Percentiles rank a stretch among this genome's conserved stretches.
phyloP scores from a whole-genome alignment of 331 rosid genomes.

The Malus hybrid region DNA sequence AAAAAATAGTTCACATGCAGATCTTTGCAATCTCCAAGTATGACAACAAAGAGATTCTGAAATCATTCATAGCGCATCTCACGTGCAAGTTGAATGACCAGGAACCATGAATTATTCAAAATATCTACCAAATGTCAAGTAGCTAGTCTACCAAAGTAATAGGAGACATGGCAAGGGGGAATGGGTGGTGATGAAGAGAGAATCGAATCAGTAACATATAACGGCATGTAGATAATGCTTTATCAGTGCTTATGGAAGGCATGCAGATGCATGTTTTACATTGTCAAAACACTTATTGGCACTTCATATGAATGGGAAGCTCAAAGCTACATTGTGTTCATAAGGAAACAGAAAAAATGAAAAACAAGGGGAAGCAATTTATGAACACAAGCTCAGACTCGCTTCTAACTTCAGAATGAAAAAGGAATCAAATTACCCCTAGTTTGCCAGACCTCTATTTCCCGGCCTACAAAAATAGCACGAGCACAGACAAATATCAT shows the following conservation, averaged over 20 bases:
- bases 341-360: constrained; percentile 36
- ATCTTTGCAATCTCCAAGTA: no score
- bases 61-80: no score
- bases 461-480: constrained; percentile 70
- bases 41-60: no score
- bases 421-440: constrained; percentile 29
- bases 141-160: no score
- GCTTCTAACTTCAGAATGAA: constrained; percentile 39
- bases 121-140: no score
- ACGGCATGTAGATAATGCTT: constrained; percentile 19
- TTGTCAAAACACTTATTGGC: constrained; percentile 63
- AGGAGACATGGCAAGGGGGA: no score
- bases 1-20: no score
- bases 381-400: constrained; percentile 46
- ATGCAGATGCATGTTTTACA: constrained; percentile 43
- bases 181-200: background rate
- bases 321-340: constrained; percentile 39
- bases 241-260: constrained; percentile 32
- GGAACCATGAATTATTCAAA: no score
- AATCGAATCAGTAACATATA: background rate
- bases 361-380: constrained; percentile 57
- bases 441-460: constrained; percentile 54
- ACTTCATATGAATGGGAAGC: constrained; percentile 45
- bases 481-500: constrained; percentile 19
- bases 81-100: no score